A percentile compares a stretch with the other conserved stretches of the same genome.
phyloP scores from a whole-genome alignment of 2,329 filamentous ascomycete species.

The Spiromastix sp. region DNA sequence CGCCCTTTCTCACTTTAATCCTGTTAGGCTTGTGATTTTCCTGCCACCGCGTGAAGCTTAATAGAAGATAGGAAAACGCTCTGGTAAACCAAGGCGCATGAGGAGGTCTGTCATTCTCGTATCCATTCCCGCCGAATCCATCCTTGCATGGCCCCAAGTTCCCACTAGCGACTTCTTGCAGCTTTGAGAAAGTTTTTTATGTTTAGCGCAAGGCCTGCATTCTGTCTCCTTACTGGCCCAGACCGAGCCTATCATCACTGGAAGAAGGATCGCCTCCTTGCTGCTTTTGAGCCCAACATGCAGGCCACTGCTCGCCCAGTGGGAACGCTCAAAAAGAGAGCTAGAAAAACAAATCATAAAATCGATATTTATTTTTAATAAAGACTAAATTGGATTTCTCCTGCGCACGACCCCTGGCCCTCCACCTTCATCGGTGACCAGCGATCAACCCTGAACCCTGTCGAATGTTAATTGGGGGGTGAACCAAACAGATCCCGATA shows the following conservation, averaged over 20 bases:
- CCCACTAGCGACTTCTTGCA: neutral
- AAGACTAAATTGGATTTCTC: conserved; percentile 1
- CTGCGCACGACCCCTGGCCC: conserved; percentile 3
- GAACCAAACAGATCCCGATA: conserved; percentile 2
- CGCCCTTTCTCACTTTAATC: neutral
- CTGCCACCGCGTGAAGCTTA: neutral
- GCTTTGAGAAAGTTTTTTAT: neutral
- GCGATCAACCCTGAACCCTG: conserved; percentile 4
- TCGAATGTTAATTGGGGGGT: neutral
- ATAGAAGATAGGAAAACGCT: neutral
- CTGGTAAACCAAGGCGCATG: neutral
- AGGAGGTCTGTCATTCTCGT: conserved; percentile 3
- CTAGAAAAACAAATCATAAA: neutral
- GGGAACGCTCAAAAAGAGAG: neutral
- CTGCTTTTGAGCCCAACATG: conserved; percentile 3
- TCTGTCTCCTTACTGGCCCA: neutral
- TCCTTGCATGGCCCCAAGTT: neutral
- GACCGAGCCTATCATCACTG: neutral
- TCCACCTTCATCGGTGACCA: conserved; percentile 2
- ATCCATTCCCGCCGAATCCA: neutral
- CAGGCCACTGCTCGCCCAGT: neutral
- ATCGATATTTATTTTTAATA: too few species aligned
- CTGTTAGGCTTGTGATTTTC: neutral
- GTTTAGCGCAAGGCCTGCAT: neutral
- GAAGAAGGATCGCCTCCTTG: conserved; percentile 3